A percentile compares a stretch with the other conserved stretches of the same genome.
Conservation (phyloP, 495 filamentous ascomycete genomes). For the Viridothelium virens region DNA sequence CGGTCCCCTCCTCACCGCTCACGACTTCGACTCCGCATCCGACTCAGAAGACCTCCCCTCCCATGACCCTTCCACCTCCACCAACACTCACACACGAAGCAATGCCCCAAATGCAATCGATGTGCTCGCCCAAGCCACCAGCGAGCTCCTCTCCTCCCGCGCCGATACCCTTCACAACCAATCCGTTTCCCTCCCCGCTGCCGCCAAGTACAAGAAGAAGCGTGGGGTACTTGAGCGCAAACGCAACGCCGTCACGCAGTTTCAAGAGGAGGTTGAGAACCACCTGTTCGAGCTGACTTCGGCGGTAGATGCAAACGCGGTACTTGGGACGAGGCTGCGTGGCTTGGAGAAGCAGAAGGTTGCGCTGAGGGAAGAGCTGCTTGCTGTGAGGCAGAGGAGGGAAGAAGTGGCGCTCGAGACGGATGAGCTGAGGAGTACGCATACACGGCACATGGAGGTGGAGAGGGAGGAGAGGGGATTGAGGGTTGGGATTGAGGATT, state of each 20-base stretch:
- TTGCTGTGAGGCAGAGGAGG: conserved; percentile 82
- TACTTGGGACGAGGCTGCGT: conserved; percentile 68
- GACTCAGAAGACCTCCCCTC: not conserved
- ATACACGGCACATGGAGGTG: conserved; percentile 15
- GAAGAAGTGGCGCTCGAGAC: conserved; percentile 45
- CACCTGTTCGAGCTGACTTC: conserved; percentile 10
- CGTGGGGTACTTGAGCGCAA: not conserved
- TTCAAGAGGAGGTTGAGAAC: not conserved
- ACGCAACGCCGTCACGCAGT: not conserved
- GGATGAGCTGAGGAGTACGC: conserved; percentile 25
- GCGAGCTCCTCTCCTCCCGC: conserved; percentile 11
- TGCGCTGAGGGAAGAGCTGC: conserved; percentile 67
- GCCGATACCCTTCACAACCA: not conserved
- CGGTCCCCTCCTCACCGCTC: not conserved
- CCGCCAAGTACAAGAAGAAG: not conserved
- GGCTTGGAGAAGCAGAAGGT: conserved; percentile 88
- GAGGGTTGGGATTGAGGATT: conserved; percentile 15
- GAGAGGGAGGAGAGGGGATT: conserved; percentile 21
- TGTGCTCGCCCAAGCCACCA: conserved; percentile 12
- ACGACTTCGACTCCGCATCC: conserved; percentile 1
- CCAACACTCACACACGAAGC: not conserved
- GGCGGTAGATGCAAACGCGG: conserved; percentile 9
- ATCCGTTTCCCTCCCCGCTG: not conserved
- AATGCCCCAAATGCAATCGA: conserved; percentile 12
- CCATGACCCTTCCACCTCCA: not conserved